Evolutionary conservation across 148 eudicot genomes (phyloP).

Genomic region (Polygonum maritimum): DNA sequence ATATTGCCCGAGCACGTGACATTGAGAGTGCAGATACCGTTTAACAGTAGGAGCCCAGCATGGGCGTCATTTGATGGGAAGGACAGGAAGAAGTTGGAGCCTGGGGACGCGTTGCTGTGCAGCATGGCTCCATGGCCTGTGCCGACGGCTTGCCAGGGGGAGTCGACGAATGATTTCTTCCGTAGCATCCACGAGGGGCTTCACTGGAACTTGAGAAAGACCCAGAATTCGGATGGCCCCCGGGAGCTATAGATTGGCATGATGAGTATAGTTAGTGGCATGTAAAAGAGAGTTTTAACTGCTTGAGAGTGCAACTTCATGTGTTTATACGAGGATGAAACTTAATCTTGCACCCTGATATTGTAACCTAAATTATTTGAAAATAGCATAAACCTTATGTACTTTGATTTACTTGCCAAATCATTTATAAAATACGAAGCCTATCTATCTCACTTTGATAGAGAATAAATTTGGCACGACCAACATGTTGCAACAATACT

Average conservation of each 20-base stretch:
- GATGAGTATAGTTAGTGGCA: not conserved
- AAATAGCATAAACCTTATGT: too few relatives aligned
- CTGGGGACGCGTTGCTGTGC: conserved; percentile 83
- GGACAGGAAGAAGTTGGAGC: conserved; percentile 48
- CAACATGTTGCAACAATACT: too few relatives aligned
- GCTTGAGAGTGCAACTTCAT: not conserved
- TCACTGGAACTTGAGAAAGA: conserved; percentile 95
- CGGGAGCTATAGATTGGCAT: conserved; percentile 2
- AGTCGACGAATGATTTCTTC: conserved; percentile 77
- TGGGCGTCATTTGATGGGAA: conserved; percentile 83
- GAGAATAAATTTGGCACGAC: too few relatives aligned
- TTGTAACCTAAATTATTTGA: too few relatives aligned
- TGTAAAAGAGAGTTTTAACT: not conserved
- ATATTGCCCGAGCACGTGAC: conserved; percentile 71
- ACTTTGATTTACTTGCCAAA: too few relatives aligned
- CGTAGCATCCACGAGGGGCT: conserved; percentile 91
- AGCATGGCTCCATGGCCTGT: conserved; percentile 99
- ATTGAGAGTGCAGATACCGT: conserved; percentile 59
- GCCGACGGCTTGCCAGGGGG: conserved; percentile 77
- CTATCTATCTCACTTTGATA: too few relatives aligned
- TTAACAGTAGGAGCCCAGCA: conserved; percentile 66
- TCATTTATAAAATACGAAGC: too few relatives aligned
- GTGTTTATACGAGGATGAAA: not conserved
- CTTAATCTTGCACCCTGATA: too few relatives aligned
- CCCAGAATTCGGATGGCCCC: conserved; percentile 75